Evolutionary conservation across 768 basidiomycete genomes (phyloP).

Genomic region (Kwoniella bestiolae): DNA sequence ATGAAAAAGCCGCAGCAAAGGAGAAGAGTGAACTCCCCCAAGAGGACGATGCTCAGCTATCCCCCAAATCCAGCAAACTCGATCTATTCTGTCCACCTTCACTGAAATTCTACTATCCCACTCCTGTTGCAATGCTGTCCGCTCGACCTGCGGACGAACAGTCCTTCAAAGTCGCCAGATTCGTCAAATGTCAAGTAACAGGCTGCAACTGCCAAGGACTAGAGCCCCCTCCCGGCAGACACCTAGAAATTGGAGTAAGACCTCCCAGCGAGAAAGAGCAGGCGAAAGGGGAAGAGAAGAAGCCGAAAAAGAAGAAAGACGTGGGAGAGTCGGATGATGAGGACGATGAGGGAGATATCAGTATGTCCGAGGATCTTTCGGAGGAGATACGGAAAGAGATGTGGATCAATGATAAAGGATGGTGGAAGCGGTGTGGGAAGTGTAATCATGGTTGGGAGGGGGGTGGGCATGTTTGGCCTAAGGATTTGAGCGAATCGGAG

Average conservation of each 20-base stretch:
- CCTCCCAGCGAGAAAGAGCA: slow-evolving; percentile 57
- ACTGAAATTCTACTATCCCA: slow-evolving; percentile 63
- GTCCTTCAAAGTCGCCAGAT: slow-evolving; percentile 74
- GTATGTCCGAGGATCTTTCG: slow-evolving; percentile 56
- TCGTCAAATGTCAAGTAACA: slow-evolving; percentile 67
- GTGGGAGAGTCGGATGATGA: slow-evolving; percentile 72
- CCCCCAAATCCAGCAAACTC: not conserved
- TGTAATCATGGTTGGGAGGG: slow-evolving; percentile 55
- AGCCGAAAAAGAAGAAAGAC: slow-evolving; percentile 64
- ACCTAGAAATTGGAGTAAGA: slow-evolving; percentile 58
- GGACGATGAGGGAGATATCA: slow-evolving; percentile 62
- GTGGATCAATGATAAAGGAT: slow-evolving; percentile 65
- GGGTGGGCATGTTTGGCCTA: slow-evolving; percentile 64
- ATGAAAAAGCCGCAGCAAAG: not conserved
- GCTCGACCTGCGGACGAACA: slow-evolving; percentile 34
- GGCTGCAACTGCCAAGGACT: slow-evolving; percentile 74
- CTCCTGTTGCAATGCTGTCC: slow-evolving; percentile 31
- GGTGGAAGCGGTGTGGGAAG: slow-evolving; percentile 51
- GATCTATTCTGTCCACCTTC: slow-evolving; percentile 60
- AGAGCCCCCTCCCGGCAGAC: slow-evolving; percentile 73
- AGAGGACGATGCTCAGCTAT: slow-evolving; percentile 32
- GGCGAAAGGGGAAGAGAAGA: slow-evolving; percentile 69
- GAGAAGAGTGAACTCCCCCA: too few species aligned
- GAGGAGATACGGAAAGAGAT: slow-evolving; percentile 61
- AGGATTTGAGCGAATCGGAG: slow-evolving; percentile 42